A percentile compares a stretch with the other conserved stretches of the same genome.
Evolutionary conservation across 2,329 filamentous ascomycete genomes (phyloP).

Genomic region (Botrytis aclada): DNA sequence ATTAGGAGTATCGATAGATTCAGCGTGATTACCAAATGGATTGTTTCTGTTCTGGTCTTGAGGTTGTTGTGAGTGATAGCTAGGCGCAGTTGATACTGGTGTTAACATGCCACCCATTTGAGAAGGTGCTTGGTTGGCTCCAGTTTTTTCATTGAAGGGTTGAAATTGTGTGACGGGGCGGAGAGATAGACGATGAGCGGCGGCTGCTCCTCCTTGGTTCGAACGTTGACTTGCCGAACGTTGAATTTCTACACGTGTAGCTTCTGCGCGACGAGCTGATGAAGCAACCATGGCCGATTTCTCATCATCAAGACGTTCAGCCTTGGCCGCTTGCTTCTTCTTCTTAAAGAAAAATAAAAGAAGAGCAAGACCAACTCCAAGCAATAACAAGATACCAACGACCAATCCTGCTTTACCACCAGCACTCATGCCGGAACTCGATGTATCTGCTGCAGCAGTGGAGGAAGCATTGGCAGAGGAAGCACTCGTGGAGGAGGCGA

Average conservation of each 20-base stretch:
- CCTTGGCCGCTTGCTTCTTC: conserved; percentile 64
- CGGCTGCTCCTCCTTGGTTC: conserved; percentile 33
- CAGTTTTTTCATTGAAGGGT: conserved; percentile 51
- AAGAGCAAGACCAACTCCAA: conserved; percentile 64
- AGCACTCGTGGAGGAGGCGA: conserved; percentile 14
- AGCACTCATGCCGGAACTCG: conserved; percentile 39
- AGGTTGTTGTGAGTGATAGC: conserved; percentile 4
- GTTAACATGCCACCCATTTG: not conserved
- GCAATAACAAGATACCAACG: conserved; percentile 70
- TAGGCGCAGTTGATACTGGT: not conserved
- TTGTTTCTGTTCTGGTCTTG: conserved; percentile 57
- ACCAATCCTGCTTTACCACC: conserved; percentile 72
- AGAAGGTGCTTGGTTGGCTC: not conserved
- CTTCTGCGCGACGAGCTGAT: conserved; percentile 29
- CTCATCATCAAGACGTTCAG: conserved; percentile 58
- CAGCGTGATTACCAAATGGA: conserved; percentile 66
- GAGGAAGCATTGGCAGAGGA: conserved; percentile 18
- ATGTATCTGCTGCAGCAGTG: conserved; percentile 17
- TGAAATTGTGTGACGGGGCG: conserved; percentile 82
- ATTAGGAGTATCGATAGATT: conserved; percentile 45
- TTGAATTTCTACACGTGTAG: conserved; percentile 28
- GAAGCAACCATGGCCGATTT: conserved; percentile 43
- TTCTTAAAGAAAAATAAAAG: conserved; percentile 69
- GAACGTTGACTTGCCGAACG: conserved; percentile 13
- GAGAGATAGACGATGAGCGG: conserved; percentile 76